A percentile compares a stretch with the other conserved stretches of the same genome.
Evolutionary conservation across 2,329 filamentous ascomycete species (phyloP).

Genomic region (Coniella lustricola): DNA sequence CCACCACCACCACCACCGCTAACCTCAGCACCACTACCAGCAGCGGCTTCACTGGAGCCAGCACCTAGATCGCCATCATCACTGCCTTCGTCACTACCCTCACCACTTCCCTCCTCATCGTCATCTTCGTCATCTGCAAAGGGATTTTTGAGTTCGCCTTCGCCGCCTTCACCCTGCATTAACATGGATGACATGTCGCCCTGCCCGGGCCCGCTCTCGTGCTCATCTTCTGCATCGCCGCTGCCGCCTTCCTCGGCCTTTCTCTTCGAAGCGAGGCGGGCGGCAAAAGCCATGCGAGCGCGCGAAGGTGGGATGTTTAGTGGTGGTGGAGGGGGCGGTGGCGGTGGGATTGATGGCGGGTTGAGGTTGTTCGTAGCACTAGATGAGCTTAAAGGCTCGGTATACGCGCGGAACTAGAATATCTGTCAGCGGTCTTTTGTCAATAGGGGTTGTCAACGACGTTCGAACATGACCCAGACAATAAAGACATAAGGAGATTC

Average conservation of each 20-base stretch:
- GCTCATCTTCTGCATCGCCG: conserved; percentile 31
- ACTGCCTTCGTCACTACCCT: conserved; percentile 37
- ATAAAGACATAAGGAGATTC: conserved; percentile 3
- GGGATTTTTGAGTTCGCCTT: conserved; percentile 37
- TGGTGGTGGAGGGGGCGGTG: conserved; percentile 64
- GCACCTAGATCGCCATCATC: conserved; percentile 31
- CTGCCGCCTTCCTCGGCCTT: conserved; percentile 39
- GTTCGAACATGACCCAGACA: background rate
- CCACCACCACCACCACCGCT: conserved; percentile 22
- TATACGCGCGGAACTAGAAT: conserved; percentile 51
- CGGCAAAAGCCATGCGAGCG: conserved; percentile 84
- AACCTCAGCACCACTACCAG: conserved; percentile 22
- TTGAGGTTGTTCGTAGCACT: conserved; percentile 31
- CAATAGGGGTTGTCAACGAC: background rate
- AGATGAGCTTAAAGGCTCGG: conserved; percentile 44
- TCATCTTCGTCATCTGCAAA: conserved; percentile 51
- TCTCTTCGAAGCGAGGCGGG: conserved; percentile 69
- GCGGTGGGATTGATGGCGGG: conserved; percentile 52
- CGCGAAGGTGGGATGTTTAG: conserved; percentile 81
- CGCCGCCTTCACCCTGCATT: conserved; percentile 4
- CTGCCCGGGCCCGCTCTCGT: conserved; percentile 16
- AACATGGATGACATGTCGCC: conserved; percentile 11
- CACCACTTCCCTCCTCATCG: conserved; percentile 48
- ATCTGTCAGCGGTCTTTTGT: conserved; percentile 8
- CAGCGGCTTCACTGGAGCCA: conserved; percentile 19